A percentile compares a stretch with the other conserved stretches of the same genome.
Evolutionary conservation across 345 rosid species (phyloP).

Genomic region (Litchi chinensis): DNA sequence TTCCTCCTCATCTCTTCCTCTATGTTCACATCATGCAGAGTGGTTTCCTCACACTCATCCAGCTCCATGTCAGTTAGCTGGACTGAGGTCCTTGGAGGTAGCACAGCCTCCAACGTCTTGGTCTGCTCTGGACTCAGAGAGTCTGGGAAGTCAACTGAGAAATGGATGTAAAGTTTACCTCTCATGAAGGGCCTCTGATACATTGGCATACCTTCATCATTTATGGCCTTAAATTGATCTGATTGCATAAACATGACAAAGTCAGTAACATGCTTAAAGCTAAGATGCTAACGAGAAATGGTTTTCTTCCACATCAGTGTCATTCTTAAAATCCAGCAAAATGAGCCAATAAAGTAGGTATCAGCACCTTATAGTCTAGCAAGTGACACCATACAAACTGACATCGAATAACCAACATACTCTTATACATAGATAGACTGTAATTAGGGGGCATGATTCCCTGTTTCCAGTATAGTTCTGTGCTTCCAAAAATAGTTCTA

Average conservation of each 20-base stretch:
- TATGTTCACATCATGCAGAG: constrained; percentile 62
- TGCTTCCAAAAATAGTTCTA: no score
- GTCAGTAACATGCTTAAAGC: not conserved
- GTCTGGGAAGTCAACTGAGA: constrained; percentile 64
- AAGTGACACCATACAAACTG: not conserved
- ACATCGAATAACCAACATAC: not conserved
- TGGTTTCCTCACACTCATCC: constrained; percentile 83
- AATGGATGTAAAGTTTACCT: constrained; percentile 72
- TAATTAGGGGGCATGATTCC: no score
- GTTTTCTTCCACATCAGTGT: not conserved
- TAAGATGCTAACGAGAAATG: no score
- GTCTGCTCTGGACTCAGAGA: constrained; percentile 56
- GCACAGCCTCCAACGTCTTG: constrained; percentile 48
- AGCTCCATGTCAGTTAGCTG: constrained; percentile 68
- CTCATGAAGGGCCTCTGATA: constrained; percentile 74
- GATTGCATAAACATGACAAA: not conserved
- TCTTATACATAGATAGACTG: no score
- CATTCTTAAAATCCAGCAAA: not conserved
- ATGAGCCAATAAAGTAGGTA: not conserved
- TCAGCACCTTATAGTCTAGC: not conserved
- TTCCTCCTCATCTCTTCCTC: constrained; percentile 63
- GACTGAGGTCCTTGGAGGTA: constrained; percentile 46
- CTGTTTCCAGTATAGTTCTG: no score
- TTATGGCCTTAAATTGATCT: constrained; percentile 71
- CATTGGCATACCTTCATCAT: constrained; percentile 80